Percentiles rank a stretch among this genome's conserved stretches.
Evolutionary conservation across 495 filamentous ascomycete species (phyloP).

Genomic region (Talaromyces borbonicus): DNA sequence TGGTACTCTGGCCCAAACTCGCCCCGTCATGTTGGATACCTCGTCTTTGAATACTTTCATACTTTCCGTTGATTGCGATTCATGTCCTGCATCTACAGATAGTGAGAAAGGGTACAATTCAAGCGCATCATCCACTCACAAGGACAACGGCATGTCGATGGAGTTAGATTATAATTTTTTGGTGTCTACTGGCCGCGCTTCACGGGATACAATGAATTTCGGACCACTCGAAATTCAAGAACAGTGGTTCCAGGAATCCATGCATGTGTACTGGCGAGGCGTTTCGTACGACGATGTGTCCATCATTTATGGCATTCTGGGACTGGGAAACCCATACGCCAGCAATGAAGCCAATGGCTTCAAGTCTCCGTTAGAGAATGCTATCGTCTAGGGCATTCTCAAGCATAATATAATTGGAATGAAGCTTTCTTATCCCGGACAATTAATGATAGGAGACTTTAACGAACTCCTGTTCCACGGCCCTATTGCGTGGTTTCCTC

Average conservation of each 20-base stretch:
- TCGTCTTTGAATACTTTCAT: slow-evolving; percentile 3
- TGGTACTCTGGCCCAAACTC: slow-evolving; percentile 1
- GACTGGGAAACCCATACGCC: slow-evolving; percentile 3
- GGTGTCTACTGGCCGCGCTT: slow-evolving; percentile 1
- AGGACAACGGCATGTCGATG: slow-evolving; percentile 4
- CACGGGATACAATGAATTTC: slow-evolving; percentile 4
- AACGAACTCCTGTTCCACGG: slow-evolving; percentile 1
- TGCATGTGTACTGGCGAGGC: background rate
- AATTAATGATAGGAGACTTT: slow-evolving; percentile 4
- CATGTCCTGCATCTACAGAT: slow-evolving; percentile 3
- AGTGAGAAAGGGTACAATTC: slow-evolving; percentile 4
- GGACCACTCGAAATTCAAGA: slow-evolving; percentile 4
- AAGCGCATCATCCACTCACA: slow-evolving; percentile 5
- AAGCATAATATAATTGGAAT: slow-evolving; percentile 4
- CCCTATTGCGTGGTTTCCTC: slow-evolving; percentile 3
- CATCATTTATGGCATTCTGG: slow-evolving; percentile 5
- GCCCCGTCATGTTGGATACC: background rate
- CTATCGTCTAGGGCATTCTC: background rate
- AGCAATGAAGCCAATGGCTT: background rate
- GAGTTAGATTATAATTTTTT: slow-evolving; percentile 1
- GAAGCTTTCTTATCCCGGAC: background rate
- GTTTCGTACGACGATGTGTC: slow-evolving; percentile 2
- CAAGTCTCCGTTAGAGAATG: background rate
- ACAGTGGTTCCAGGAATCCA: slow-evolving; percentile 5
- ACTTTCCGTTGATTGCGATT: slow-evolving; percentile 5